Percentiles rank a stretch among this genome's conserved stretches.
These are phyloP conservation scores for Corylus americana DNA, from an alignment of 306 rosid genomes.

Conservation along the genomic window DNA sequence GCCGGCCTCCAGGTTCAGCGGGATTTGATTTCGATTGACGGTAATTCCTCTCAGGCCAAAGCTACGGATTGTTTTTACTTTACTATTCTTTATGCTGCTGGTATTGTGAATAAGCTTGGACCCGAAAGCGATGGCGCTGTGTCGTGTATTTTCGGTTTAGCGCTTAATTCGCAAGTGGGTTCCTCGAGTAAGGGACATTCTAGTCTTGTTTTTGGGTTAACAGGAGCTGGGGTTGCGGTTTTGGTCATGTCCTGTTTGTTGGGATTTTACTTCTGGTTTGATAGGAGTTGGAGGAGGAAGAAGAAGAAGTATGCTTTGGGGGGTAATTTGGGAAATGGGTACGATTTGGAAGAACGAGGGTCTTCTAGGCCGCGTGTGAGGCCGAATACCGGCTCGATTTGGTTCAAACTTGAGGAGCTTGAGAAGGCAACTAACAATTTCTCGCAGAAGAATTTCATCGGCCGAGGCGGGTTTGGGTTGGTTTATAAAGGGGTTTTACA, in stretches of 20 bases:
- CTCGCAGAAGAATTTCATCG: conserved; percentile 76
- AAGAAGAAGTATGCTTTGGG: conserved; percentile 8
- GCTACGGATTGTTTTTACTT: conserved; percentile 51
- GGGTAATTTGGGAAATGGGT: conserved; percentile 36
- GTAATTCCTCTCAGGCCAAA: conserved; percentile 55
- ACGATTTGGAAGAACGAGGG: conserved; percentile 64
- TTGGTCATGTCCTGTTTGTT: conserved; percentile 54
- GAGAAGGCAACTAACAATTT: conserved; percentile 80
- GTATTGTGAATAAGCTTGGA: conserved; percentile 71
- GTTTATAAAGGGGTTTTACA: conserved; percentile 73
- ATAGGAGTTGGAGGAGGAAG: conserved; percentile 46
- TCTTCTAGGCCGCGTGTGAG: conserved; percentile 68
- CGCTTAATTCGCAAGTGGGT: conserved; percentile 36
- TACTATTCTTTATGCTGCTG: conserved; percentile 82
- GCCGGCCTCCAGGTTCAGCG: conserved; percentile 53
- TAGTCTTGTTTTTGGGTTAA: conserved; percentile 71
- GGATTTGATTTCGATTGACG: conserved; percentile 43
- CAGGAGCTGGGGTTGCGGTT: conserved; percentile 71
- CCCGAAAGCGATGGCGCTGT: conserved; percentile 69
- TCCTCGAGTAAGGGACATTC: conserved; percentile 40
- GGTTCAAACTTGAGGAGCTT: conserved; percentile 87
- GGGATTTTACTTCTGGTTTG: conserved; percentile 69
- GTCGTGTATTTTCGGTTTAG: conserved; percentile 55
- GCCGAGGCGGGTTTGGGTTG: conserved; percentile 90
- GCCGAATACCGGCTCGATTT: conserved; percentile 84